A percentile compares a stretch with the other conserved stretches of the same genome.
Evolutionary conservation across 176 grass and related monocot species (phyloP).

Genomic region (Avena eriantha): DNA sequence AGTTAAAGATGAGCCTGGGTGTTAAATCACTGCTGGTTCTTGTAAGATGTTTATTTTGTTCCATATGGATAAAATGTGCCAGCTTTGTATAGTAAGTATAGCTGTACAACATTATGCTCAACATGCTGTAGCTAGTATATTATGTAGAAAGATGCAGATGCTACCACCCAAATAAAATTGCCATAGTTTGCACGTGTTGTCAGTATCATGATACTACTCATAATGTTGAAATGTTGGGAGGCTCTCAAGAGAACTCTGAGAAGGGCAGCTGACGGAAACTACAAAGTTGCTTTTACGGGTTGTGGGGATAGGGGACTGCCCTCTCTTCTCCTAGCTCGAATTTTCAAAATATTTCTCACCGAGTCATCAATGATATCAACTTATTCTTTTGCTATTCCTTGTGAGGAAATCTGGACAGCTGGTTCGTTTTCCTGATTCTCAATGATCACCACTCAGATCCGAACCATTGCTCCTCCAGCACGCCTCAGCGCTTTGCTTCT

Average conservation of each 20-base stretch:
- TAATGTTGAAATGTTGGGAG: neutral
- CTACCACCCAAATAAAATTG: slow-evolving; percentile 48
- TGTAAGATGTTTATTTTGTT: slow-evolving; percentile 61
- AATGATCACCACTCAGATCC: neutral
- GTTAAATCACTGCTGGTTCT: slow-evolving; percentile 39
- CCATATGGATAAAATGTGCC: slow-evolving; percentile 8
- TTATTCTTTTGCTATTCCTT: neutral
- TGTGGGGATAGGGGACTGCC: neutral
- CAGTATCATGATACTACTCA: neutral
- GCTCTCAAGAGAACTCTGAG: neutral
- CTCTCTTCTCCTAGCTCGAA: neutral
- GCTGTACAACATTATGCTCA: slow-evolving; percentile 46
- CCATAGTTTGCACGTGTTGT: neutral
- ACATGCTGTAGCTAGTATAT: slow-evolving; percentile 42
- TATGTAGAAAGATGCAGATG: slow-evolving; percentile 49
- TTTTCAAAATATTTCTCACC: neutral
- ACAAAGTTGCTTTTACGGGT: no score
- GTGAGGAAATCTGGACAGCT: neutral
- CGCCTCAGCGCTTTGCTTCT: neutral
- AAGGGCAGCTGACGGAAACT: neutral
- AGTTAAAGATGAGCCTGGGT: slow-evolving; percentile 55
- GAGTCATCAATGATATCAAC: neutral
- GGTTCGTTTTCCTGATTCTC: neutral
- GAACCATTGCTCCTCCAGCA: neutral
- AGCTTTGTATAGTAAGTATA: slow-evolving; percentile 61